Evolutionary conservation across 768 basidiomycete genomes (phyloP).

Genomic region (Lepiota brunneoincarnata): DNA sequence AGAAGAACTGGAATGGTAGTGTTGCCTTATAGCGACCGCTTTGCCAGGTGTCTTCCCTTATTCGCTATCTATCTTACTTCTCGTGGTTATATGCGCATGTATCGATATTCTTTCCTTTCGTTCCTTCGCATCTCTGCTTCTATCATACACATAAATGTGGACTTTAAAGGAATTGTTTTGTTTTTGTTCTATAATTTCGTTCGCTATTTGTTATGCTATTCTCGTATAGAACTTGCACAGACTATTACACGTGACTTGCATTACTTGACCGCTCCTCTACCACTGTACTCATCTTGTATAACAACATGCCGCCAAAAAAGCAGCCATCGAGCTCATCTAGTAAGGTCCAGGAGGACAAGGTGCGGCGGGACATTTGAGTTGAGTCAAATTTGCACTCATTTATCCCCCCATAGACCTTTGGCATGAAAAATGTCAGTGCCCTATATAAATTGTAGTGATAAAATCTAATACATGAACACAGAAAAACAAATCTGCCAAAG

Average conservation of each 20-base stretch:
- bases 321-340: constrained; percentile 53
- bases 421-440: constrained; percentile 76
- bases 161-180: constrained; percentile 13
- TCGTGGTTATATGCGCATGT: background rate
- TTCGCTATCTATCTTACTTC: background rate
- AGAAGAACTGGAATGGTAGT: background rate
- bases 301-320: constrained; percentile 78
- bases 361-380: constrained; percentile 24
- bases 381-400: constrained; percentile 21
- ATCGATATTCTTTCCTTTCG: background rate
- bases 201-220: background rate
- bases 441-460: background rate
- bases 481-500: constrained; percentile 96
- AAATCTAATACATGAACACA: constrained; percentile 25
- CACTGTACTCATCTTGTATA: too few species aligned
- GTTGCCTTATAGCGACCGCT: constrained; percentile 7
- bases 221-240: background rate
- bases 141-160: constrained; percentile 1
- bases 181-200: constrained; percentile 4
- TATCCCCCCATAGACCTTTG: constrained; percentile 63
- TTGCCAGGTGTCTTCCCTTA: background rate
- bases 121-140: too few species aligned
- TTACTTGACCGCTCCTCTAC: too few species aligned
- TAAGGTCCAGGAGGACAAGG: constrained; percentile 84
- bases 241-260: too few species aligned